phyloP scores from a whole-genome alignment of 1,139 yeast species.

The Taiozyma sp. region DNA sequence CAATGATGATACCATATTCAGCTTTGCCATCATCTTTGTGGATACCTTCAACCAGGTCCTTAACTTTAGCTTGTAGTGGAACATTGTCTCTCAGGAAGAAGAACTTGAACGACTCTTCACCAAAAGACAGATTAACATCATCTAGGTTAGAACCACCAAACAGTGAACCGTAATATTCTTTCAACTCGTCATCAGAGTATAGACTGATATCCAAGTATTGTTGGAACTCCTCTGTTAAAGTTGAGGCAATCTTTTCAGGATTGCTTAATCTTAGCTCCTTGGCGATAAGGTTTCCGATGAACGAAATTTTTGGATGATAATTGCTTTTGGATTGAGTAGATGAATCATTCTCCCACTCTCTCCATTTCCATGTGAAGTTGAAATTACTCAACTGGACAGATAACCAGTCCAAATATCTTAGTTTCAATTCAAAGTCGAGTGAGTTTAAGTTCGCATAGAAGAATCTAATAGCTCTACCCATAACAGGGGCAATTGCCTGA shows the following conservation, averaged over 20 bases:
- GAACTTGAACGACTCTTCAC: slow-evolving; percentile 26
- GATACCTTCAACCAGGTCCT: slow-evolving; percentile 29
- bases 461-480: slow-evolving; percentile 89
- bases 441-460: slow-evolving; percentile 65
- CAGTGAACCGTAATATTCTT: slow-evolving; percentile 31
- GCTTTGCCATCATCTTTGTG: slow-evolving; percentile 29
- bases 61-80: slow-evolving; percentile 29
- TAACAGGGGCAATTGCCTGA: slow-evolving; percentile 89
- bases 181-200: slow-evolving; percentile 32
- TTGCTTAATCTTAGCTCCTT: slow-evolving; percentile 80
- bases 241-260: slow-evolving; percentile 62
- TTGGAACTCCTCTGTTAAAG: slow-evolving; percentile 72
- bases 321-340: slow-evolving; percentile 30
- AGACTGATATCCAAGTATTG: slow-evolving; percentile 54
- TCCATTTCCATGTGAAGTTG: slow-evolving; percentile 98
- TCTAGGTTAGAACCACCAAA: slow-evolving; percentile 21
- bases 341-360: slow-evolving; percentile 78
- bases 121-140: slow-evolving; percentile 23
- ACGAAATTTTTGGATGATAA: slow-evolving; percentile 70
- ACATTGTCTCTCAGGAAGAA: slow-evolving; percentile 29
- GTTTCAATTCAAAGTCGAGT: slow-evolving; percentile 72
- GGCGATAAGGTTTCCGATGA: slow-evolving; percentile 73
- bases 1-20: slow-evolving; percentile 30
- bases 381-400: slow-evolving; percentile 90
- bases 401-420: slow-evolving; percentile 86